Conservation (phyloP, 2,329 filamentous ascomycete genomes). For the Pseudogymnoascus sp. region DNA sequence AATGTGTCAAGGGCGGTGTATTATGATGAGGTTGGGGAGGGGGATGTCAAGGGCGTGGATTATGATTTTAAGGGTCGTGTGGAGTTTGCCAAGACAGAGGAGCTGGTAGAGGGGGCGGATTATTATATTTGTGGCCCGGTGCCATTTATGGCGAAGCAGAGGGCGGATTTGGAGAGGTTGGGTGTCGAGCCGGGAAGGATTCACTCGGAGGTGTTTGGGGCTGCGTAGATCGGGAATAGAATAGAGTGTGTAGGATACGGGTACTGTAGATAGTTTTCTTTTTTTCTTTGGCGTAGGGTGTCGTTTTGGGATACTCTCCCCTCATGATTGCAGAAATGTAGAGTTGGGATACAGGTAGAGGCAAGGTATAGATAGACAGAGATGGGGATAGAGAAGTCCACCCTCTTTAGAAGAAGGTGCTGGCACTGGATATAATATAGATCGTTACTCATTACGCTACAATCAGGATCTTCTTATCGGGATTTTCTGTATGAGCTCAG, state of each 20-base stretch:
- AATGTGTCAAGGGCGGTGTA: constrained; percentile 4
- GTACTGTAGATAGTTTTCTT: not conserved
- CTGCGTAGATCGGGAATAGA: not conserved
- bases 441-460: not conserved
- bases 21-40: constrained; percentile 1
- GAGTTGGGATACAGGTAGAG: not conserved
- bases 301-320: not conserved
- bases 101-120: not conserved
- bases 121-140: constrained; percentile 6
- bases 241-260: not conserved
- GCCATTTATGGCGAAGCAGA: constrained; percentile 1
- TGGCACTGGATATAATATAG: not conserved
- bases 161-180: not conserved
- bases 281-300: not conserved
- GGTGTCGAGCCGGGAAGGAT: not conserved
- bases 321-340: not conserved
- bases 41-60: constrained; percentile 7
- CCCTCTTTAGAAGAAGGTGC: not conserved
- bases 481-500: not conserved
- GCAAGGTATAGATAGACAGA: not conserved
- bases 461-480: too few relatives aligned
- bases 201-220: constrained; percentile 8
- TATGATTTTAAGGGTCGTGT: constrained; percentile 6
- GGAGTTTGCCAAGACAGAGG: not conserved
- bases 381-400: not conserved